phyloP scores from a whole-genome alignment of 2,329 filamentous ascomycete species.

The Penicillium sp. region DNA sequence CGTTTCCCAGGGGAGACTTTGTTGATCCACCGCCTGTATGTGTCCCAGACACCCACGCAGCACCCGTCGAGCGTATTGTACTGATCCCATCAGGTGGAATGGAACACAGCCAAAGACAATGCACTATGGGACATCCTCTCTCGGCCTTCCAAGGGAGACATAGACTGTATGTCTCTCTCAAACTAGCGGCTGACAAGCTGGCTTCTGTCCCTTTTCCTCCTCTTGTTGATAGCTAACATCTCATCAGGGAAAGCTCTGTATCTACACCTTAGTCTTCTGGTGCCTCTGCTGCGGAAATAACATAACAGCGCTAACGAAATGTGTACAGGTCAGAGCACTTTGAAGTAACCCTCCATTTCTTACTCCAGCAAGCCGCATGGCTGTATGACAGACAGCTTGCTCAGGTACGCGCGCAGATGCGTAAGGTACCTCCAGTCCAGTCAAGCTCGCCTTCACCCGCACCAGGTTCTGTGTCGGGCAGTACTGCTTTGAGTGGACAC shows the following conservation, averaged over 20 bases:
- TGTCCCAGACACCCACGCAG: constrained; percentile 7
- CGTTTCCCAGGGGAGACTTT: constrained; percentile 83
- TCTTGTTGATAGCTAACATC: constrained; percentile 23
- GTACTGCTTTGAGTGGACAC: constrained; percentile 41
- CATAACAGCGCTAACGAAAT: constrained; percentile 8
- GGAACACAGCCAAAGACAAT: constrained; percentile 84
- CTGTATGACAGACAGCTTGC: constrained; percentile 88
- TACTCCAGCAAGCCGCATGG: constrained; percentile 91
- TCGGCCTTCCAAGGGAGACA: constrained; percentile 71
- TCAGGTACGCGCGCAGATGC: constrained; percentile 87
- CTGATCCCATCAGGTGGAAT: constrained; percentile 67
- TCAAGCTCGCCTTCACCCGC: constrained; percentile 47
- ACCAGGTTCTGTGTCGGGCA: constrained; percentile 47
- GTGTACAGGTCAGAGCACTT: constrained; percentile 68
- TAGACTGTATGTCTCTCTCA: constrained; percentile 69
- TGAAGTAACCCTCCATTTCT: constrained; percentile 81
- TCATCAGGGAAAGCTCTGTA: constrained; percentile 74
- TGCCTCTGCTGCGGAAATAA: background rate
- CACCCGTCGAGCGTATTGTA: constrained; percentile 10
- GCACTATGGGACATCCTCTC: constrained; percentile 89
- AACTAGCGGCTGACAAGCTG: background rate
- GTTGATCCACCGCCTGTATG: constrained; percentile 83
- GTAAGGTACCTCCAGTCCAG: constrained; percentile 56
- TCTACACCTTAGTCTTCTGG: constrained; percentile 5
- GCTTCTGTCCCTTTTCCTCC: too few relatives aligned